Evolutionary conservation across 805 yeast species (phyloP).

Genomic region (Ogataea neopini): DNA sequence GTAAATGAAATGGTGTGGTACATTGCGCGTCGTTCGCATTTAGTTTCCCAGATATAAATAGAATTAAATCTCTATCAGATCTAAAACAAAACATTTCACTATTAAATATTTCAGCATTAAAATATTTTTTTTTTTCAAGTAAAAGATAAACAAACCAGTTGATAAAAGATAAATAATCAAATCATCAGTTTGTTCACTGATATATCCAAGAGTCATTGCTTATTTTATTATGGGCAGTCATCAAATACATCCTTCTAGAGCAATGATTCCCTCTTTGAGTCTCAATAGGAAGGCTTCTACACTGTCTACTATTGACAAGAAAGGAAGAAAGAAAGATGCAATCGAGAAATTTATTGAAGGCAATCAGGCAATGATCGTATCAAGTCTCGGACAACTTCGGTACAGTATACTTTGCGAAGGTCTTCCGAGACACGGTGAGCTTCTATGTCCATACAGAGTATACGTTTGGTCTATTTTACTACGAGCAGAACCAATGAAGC

Average conservation of each 20-base stretch:
- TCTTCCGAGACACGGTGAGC: conserved; percentile 31
- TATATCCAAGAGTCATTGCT: background rate
- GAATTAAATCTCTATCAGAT: too few relatives aligned
- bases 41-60: too few relatives aligned
- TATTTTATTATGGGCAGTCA: background rate
- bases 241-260: background rate
- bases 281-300: conserved; percentile 24
- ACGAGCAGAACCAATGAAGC: conserved; percentile 58
- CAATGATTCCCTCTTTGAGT: conserved; percentile 3
- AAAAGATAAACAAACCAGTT: background rate
- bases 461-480: conserved; percentile 82
- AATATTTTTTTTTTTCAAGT: background rate
- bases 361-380: conserved; percentile 46
- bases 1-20: too few relatives aligned
- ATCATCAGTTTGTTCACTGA: background rate
- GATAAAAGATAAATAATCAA: background rate
- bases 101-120: background rate
- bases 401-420: conserved; percentile 54
- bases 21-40: too few relatives aligned
- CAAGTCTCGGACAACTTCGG: conserved; percentile 54
- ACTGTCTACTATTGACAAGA: conserved; percentile 22
- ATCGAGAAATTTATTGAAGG: conserved; percentile 51
- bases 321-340: conserved; percentile 50
- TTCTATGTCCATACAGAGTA: conserved; percentile 64
- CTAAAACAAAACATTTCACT: too few relatives aligned